These are phyloP conservation scores for Priceomyces melissophilus DNA, from an alignment of 805 yeast species.

Conservation along the genomic window DNA sequence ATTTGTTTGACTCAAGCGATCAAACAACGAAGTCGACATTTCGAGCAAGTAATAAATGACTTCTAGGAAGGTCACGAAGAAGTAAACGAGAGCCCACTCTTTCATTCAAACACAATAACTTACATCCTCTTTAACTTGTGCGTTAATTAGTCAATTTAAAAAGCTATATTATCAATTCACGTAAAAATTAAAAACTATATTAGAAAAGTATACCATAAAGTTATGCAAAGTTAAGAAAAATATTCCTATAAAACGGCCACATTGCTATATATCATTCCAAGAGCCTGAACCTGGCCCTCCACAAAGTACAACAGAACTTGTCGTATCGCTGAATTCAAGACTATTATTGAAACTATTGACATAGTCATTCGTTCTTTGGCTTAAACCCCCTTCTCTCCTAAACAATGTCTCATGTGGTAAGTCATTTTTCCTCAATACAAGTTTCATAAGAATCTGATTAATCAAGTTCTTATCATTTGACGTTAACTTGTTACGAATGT, in stretches of 20 bases:
- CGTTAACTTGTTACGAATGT: constrained; percentile 5
- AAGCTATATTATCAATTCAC: no score
- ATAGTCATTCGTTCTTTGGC: constrained; percentile 2
- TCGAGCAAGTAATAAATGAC: no score
- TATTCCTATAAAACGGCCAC: not conserved
- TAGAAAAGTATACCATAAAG: no score
- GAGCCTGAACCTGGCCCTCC: constrained; percentile 13
- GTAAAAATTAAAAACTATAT: no score
- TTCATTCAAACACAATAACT: no score
- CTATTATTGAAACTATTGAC: constrained; percentile 3
- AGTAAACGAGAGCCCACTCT: no score
- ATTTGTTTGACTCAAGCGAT: no score
- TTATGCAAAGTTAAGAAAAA: no score
- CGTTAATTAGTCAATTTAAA: no score
- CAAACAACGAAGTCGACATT: no score
- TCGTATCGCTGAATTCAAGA: constrained; percentile 6
- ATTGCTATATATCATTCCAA: constrained; percentile 13
- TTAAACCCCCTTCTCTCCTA: not conserved
- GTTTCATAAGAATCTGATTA: constrained; percentile 12
- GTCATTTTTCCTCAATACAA: constrained; percentile 4
- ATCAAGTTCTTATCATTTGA: constrained; percentile 6
- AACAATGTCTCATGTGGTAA: not conserved
- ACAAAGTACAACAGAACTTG: constrained; percentile 18
- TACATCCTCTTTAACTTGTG: no score
- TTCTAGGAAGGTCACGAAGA: no score